A percentile compares a stretch with the other conserved stretches of the same genome.
Conservation (phyloP, 2,329 filamentous ascomycete genomes). For the Colletotrichum sp. region DNA sequence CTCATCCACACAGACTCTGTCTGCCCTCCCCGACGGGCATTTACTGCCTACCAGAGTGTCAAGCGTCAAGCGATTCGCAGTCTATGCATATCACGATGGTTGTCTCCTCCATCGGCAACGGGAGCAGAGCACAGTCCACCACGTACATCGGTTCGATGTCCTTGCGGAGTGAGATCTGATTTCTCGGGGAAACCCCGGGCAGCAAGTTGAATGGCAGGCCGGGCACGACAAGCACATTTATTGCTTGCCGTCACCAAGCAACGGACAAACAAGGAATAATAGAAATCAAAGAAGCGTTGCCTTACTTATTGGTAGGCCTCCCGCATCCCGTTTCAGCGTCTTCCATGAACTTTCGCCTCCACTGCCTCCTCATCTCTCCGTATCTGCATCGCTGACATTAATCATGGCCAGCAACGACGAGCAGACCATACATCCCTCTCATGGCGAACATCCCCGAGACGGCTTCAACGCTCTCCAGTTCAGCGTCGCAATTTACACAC, state of each 20-base stretch:
- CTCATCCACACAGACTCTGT: too few species aligned
- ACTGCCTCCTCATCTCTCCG: not conserved
- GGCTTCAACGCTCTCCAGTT: not conserved
- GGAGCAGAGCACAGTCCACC: not conserved
- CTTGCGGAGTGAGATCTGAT: not conserved
- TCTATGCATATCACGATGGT: too few species aligned
- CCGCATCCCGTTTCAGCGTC: not conserved
- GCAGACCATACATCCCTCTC: not conserved
- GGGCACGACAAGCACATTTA: not conserved
- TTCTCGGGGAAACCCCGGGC: not conserved
- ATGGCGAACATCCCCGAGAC: not conserved
- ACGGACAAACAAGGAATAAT: not conserved
- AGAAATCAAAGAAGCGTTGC: not conserved
- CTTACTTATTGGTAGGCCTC: not conserved
- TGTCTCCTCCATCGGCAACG: not conserved
- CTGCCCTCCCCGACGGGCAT: too few species aligned
- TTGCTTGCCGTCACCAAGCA: not conserved
- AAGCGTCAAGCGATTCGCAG: too few species aligned
- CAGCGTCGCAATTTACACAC: not conserved
- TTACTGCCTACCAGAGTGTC: too few species aligned
- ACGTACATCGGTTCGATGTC: not conserved
- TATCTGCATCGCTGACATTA: not conserved
- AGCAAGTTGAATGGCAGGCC: not conserved
- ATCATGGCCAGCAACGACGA: not conserved
- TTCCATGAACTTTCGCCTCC: not conserved